Evolutionary conservation across 2,329 filamentous ascomycete species (phyloP).

Genomic region (Orbilia brochopaga): DNA sequence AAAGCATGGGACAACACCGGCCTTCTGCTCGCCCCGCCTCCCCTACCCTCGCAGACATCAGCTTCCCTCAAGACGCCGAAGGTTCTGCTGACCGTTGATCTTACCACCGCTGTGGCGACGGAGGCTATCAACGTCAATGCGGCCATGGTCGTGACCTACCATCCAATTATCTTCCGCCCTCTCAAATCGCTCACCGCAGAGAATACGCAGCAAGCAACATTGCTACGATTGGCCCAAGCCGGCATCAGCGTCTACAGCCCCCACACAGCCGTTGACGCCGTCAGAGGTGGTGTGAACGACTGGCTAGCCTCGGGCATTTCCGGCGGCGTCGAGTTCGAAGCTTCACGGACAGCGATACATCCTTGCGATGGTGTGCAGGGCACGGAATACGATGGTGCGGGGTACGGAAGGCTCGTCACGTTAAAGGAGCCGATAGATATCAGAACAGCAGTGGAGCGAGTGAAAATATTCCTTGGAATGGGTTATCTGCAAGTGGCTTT

Average conservation of each 20-base stretch:
- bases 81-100: conserved; percentile 84
- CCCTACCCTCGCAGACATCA: conserved; percentile 10
- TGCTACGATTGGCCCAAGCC: conserved; percentile 79
- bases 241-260: conserved; percentile 96
- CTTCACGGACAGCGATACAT: conserved; percentile 47
- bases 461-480: conserved; percentile 49
- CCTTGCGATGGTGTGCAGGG: conserved; percentile 48
- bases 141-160: conserved; percentile 86
- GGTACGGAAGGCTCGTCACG: conserved; percentile 53
- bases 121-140: conserved; percentile 81
- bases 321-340: conserved; percentile 59
- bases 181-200: conserved; percentile 84
- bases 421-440: conserved; percentile 48
- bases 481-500: conserved; percentile 23
- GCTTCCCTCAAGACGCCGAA: conserved; percentile 63
- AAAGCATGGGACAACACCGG: conserved; percentile 97
- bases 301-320: conserved; percentile 90
- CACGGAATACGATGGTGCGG: conserved; percentile 52
- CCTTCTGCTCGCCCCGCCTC: conserved; percentile 69
- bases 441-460: conserved; percentile 51
- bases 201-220: conserved; percentile 83
- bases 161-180: conserved; percentile 95
- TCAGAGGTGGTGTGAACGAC: conserved; percentile 82
- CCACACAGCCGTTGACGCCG: conserved; percentile 92
- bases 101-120: conserved; percentile 85